Evolutionary conservation across 305 asterid genomes (phyloP).

Genomic region (Rubia tinctorum): DNA sequence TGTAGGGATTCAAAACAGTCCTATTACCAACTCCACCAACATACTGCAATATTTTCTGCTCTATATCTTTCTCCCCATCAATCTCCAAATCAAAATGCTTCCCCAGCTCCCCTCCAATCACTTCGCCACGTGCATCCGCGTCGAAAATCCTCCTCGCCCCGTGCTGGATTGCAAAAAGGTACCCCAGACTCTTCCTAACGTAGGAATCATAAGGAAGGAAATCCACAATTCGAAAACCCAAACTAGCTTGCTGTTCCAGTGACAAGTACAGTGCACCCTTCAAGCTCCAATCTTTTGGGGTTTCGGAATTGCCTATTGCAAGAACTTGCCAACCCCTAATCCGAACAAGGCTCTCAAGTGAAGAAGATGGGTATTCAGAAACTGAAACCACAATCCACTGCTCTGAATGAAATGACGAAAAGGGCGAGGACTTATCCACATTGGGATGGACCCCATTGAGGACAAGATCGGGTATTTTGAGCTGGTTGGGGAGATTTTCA

Average conservation of each 20-base stretch:
- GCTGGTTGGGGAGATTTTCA: constrained; percentile 49
- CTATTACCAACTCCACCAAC: constrained; percentile 70
- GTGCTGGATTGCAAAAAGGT: constrained; percentile 85
- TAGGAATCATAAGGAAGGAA: constrained; percentile 87
- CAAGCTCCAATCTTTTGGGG: constrained; percentile 84
- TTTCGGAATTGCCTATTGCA: constrained; percentile 78
- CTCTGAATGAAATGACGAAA: constrained; percentile 60
- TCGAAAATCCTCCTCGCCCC: constrained; percentile 88
- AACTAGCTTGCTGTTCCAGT: constrained; percentile 70
- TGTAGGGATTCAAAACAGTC: constrained; percentile 81
- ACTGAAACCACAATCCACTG: constrained; percentile 87
- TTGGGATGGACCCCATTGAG: constrained; percentile 55
- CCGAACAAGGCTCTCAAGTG: constrained; percentile 39
- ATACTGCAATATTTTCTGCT: constrained; percentile 71
- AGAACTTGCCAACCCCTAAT: constrained; percentile 85
- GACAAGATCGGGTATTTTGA: constrained; percentile 54
- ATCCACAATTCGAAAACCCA: constrained; percentile 73
- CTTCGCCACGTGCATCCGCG: constrained; percentile 77
- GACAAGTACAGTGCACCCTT: constrained; percentile 80
- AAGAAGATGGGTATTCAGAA: constrained; percentile 66
- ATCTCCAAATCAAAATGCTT: constrained; percentile 86
- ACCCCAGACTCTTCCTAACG: constrained; percentile 82
- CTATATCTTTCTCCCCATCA: constrained; percentile 64
- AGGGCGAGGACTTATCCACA: constrained; percentile 60
- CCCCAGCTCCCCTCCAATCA: constrained; percentile 66